Conservation (phyloP, 169 alveolate genomes). For the Plasmodium vinckei region DNA sequence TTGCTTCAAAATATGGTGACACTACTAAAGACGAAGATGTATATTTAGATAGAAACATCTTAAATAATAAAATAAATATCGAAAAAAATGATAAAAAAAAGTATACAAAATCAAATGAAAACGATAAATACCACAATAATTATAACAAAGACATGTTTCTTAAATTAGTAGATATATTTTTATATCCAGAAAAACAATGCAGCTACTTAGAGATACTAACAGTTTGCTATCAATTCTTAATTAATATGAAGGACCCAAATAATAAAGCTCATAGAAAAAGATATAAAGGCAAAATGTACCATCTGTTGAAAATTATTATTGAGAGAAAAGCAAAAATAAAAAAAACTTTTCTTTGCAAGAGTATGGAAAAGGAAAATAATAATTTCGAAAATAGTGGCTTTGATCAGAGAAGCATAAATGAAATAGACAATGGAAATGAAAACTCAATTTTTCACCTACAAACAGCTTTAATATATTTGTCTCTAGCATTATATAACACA, state of each 20-base stretch:
- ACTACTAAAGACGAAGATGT: background rate
- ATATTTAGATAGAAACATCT: background rate
- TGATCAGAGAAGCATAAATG: background rate
- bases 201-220: constrained; percentile 59
- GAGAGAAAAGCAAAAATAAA: background rate
- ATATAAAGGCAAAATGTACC: constrained; percentile 27
- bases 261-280: background rate
- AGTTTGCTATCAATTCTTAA: constrained; percentile 50
- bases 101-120: background rate
- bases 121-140: background rate
- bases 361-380: background rate
- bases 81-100: background rate
- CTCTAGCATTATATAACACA: constrained; percentile 39
- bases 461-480: constrained; percentile 24
- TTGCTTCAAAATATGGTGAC: background rate
- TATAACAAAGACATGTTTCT: constrained; percentile 8
- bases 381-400: background rate
- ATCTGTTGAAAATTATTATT: constrained; percentile 15
- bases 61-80: background rate
- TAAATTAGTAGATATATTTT: constrained; percentile 49
- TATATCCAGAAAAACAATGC: constrained; percentile 43
- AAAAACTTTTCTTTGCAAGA: background rate
- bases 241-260: constrained; percentile 33
- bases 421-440: background rate
- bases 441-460: constrained; percentile 22